Percentiles rank a stretch among this genome's conserved stretches.
phyloP scores from a whole-genome alignment of 441 rosid species.

The Gossypium gossypioides region DNA sequence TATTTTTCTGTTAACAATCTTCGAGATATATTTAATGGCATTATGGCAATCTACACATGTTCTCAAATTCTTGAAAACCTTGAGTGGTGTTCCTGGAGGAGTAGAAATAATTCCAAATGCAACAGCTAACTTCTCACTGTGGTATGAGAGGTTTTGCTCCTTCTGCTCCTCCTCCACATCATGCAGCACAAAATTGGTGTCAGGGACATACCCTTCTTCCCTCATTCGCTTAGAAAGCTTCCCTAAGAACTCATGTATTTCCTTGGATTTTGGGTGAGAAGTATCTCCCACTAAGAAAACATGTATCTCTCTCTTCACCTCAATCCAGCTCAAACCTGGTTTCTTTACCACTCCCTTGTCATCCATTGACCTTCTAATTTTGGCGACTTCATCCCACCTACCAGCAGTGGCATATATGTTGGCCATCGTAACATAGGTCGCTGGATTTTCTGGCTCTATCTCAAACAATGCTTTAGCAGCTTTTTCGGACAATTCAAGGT shows the following conservation, averaged over 20 bases:
- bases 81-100: constrained; percentile 34
- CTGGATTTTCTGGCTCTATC: constrained; percentile 52
- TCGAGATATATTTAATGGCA: constrained; percentile 52
- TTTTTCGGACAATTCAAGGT: constrained; percentile 39
- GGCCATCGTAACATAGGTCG: constrained; percentile 53
- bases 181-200: constrained; percentile 47
- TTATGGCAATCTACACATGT: constrained; percentile 61
- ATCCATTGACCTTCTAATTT: constrained; percentile 34
- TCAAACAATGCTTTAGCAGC: constrained; percentile 42
- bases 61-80: constrained; percentile 55
- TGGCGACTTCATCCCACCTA: constrained; percentile 40
- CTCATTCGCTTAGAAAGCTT: constrained; percentile 42
- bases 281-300: constrained; percentile 48
- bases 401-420: constrained; percentile 46
- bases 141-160: constrained; percentile 51
- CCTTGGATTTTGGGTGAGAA: constrained; percentile 40
- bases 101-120: constrained; percentile 54
- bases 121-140: constrained; percentile 63
- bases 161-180: constrained; percentile 72
- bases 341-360: constrained; percentile 35
- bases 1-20: constrained; percentile 41
- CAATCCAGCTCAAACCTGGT: constrained; percentile 54
- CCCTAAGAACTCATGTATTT: constrained; percentile 35
- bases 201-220: constrained; percentile 59
- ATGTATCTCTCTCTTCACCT: constrained; percentile 34